Percentiles rank a stretch among this genome's conserved stretches.
These are phyloP conservation scores for Talaromyces pinophilus DNA, from an alignment of 2,329 filamentous ascomycete genomes.

Conservation along the genomic window DNA sequence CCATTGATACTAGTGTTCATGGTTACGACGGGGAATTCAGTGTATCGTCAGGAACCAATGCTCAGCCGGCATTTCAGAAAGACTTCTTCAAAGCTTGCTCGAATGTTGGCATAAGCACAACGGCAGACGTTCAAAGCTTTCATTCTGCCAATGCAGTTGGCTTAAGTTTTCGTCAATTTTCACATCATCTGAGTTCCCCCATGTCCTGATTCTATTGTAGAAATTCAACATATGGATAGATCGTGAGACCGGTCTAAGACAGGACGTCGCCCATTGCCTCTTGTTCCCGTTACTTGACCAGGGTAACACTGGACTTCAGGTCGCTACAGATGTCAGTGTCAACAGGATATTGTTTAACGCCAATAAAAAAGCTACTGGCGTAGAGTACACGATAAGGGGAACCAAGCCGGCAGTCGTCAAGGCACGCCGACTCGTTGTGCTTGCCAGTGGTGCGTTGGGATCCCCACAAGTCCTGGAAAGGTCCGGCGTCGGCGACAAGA, in stretches of 20 bases:
- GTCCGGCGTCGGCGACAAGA: conserved; percentile 50
- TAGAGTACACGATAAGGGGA: conserved; percentile 50
- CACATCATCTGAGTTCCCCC: neutral
- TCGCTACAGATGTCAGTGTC: conserved; percentile 60
- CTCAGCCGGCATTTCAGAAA: conserved; percentile 24
- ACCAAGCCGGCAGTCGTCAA: neutral
- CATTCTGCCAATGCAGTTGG: conserved; percentile 25
- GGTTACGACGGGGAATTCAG: conserved; percentile 26
- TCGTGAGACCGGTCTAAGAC: conserved; percentile 24
- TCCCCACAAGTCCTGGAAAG: conserved; percentile 51
- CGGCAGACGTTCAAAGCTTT: conserved; percentile 25
- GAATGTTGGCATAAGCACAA: conserved; percentile 23
- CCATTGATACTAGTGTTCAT: conserved; percentile 24
- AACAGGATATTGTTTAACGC: conserved; percentile 57
- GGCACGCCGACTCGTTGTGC: conserved; percentile 11
- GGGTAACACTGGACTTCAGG: conserved; percentile 47
- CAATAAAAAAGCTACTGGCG: conserved; percentile 56
- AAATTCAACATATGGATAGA: conserved; percentile 28
- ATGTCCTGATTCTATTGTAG: conserved; percentile 9
- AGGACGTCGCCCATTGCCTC: conserved; percentile 27
- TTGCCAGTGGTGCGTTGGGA: conserved; percentile 30
- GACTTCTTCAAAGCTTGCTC: conserved; percentile 26
- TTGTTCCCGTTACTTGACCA: conserved; percentile 26
- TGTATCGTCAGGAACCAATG: conserved; percentile 26
- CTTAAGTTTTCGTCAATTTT: conserved; percentile 9